Evolutionary conservation across 1,284 basidiomycete genomes (phyloP), one percentile per base, ranked within the genome.

Genomic region (Cryptococcus sp.): DNA sequence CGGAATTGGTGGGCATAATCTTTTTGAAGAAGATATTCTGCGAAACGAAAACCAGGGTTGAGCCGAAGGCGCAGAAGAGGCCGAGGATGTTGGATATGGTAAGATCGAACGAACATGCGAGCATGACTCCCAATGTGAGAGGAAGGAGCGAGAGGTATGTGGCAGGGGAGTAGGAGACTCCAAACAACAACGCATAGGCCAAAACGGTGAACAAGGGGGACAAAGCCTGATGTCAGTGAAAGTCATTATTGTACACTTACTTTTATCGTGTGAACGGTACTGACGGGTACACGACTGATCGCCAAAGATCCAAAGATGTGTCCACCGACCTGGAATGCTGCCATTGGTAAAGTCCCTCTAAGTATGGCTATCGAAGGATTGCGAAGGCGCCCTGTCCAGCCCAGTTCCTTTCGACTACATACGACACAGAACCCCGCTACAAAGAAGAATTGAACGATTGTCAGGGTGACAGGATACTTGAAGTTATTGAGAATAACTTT

Each of bases 11-110:
- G 0, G 93, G 93, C 82, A 99, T 87, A 58, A 98, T 86, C 80
- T 97, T 98, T 79, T 99, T 99, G 83, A 95, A 96, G 77, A 95
- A 97, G 68, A 99, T 98, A 79, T 98, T 98, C 63, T 94, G 94
- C 58, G 89, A 90, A 50, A 99, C 96, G 72, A 98, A 98, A 63
- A 99, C 86, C 58, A 98, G 78, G 31, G 94, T 94, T 13, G 91
- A 95, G 41, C 92, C 92, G 68, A 97, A 91, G 3, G 93, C 92
- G 73, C 89, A 95, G 13, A 94, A 77, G 31, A 97, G 79, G 15
- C 93, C 93, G 47, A 88, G 78, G 5, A 84, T 78, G 74, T 94
- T 95, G 46, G 88, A 90, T 4, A 86, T 84, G 3, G 90, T 89
- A 55, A 94, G 80, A 76, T 96, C 92, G 69, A 91, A 93, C 11